phyloP scores from a whole-genome alignment of 148 eudicot genomes.

The Camellia japonica region DNA sequence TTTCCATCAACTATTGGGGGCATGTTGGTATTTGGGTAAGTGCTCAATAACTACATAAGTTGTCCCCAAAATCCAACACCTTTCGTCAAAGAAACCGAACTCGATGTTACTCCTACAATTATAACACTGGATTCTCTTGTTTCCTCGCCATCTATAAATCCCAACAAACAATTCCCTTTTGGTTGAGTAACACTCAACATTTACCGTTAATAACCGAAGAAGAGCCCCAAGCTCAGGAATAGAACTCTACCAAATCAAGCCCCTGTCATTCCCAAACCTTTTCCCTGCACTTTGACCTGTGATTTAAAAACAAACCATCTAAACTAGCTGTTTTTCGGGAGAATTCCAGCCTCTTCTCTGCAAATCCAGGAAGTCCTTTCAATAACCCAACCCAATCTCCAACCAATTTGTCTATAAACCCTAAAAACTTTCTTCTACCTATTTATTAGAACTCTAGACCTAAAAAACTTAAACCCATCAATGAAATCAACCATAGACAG shows the following conservation, averaged over 20 bases:
- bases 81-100: neutral
- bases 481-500: too few species aligned
- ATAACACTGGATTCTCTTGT: neutral
- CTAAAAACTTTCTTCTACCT: too few species aligned
- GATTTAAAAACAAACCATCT: neutral
- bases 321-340: too few species aligned
- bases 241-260: neutral
- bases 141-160: neutral
- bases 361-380: too few species aligned
- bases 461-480: too few species aligned
- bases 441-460: too few species aligned
- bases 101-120: neutral
- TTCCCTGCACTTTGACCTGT: neutral
- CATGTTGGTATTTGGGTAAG: neutral
- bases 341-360: too few species aligned
- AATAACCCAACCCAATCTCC: too few species aligned
- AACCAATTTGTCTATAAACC: too few species aligned
- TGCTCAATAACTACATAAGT: neutral
- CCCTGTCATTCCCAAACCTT: neutral
- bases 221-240: neutral
- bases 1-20: neutral
- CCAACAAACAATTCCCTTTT: neutral
- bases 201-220: neutral
- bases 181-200: neutral
- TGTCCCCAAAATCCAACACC: neutral